Evolutionary conservation across 2,329 filamentous ascomycete genomes (phyloP).

Genomic region (Fusarium albosuccineum): DNA sequence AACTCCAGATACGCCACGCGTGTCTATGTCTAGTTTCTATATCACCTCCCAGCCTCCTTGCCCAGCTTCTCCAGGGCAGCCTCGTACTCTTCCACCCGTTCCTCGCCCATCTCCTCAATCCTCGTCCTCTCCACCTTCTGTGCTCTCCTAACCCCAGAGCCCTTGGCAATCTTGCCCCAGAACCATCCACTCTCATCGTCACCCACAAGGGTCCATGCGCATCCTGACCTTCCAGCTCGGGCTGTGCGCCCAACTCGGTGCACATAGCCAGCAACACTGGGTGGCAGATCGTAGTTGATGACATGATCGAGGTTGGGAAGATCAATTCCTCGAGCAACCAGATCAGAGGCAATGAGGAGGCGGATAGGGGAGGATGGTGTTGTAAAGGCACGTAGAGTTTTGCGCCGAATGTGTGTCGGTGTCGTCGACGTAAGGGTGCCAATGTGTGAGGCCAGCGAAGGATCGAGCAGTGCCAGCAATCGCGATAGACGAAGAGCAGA

Average conservation of each 20-base stretch:
- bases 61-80: slow-evolving; percentile 72
- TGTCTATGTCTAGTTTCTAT: slow-evolving; percentile 16
- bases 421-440: slow-evolving; percentile 83
- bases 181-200: slow-evolving; percentile 92
- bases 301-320: slow-evolving; percentile 84
- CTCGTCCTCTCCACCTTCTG: slow-evolving; percentile 62
- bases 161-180: slow-evolving; percentile 81
- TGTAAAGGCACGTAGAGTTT: slow-evolving; percentile 76
- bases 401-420: slow-evolving; percentile 77
- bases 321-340: slow-evolving; percentile 93
- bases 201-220: slow-evolving; percentile 88
- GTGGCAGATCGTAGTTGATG: slow-evolving; percentile 92
- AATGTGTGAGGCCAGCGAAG: slow-evolving; percentile 67
- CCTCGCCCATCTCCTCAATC: slow-evolving; percentile 62
- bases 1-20: slow-evolving; percentile 25
- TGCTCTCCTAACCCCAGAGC: slow-evolving; percentile 61
- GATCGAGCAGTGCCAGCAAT: slow-evolving; percentile 77
- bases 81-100: slow-evolving; percentile 63
- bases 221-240: slow-evolving; percentile 79
- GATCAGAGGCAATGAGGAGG: slow-evolving; percentile 89
- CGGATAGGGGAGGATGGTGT: slow-evolving; percentile 75
- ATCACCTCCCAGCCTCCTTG: slow-evolving; percentile 64
- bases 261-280: slow-evolving; percentile 84
- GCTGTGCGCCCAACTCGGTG: slow-evolving; percentile 94
- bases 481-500: slow-evolving; percentile 87